A percentile compares a stretch with the other conserved stretches of the same genome.
These are phyloP conservation scores for Epichloe scottii DNA, from an alignment of 2,329 filamentous ascomycete genomes.

Conservation along the genomic window DNA sequence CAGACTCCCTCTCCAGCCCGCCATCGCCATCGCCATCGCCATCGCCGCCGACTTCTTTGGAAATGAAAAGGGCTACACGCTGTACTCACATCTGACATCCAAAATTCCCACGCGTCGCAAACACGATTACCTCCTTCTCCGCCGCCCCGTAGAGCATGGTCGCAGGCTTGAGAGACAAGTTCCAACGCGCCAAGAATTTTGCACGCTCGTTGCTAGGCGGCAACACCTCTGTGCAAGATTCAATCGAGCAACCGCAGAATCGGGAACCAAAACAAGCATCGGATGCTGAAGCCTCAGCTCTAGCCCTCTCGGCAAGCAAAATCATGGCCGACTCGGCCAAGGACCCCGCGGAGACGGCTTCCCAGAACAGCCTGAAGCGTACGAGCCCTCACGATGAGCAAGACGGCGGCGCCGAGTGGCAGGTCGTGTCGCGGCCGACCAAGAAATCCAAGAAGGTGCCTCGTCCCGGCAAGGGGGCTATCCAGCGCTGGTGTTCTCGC, in stretches of 20 bases:
- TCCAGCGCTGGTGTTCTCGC: conserved; percentile 45
- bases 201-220: conserved; percentile 7
- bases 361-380: conserved; percentile 34
- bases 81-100: neutral
- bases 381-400: conserved; percentile 29
- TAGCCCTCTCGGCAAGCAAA: neutral
- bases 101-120: no score
- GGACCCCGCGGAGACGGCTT: conserved; percentile 7
- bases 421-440: conserved; percentile 38
- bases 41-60: neutral
- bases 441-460: conserved; percentile 53
- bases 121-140: neutral
- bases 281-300: neutral
- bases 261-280: neutral
- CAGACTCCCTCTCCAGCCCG: neutral
- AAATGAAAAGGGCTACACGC: neutral
- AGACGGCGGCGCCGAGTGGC: conserved; percentile 35
- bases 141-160: conserved; percentile 7
- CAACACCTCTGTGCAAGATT: conserved; percentile 1
- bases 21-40: neutral
- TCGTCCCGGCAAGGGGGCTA: conserved; percentile 42
- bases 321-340: conserved; percentile 9
- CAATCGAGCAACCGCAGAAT: neutral
- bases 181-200: conserved; percentile 10
- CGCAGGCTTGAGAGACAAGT: conserved; percentile 7